Base-by-base conservation (phyloP, 2,329 filamentous ascomycete species). In the Monosporascus sp. region DNA sequence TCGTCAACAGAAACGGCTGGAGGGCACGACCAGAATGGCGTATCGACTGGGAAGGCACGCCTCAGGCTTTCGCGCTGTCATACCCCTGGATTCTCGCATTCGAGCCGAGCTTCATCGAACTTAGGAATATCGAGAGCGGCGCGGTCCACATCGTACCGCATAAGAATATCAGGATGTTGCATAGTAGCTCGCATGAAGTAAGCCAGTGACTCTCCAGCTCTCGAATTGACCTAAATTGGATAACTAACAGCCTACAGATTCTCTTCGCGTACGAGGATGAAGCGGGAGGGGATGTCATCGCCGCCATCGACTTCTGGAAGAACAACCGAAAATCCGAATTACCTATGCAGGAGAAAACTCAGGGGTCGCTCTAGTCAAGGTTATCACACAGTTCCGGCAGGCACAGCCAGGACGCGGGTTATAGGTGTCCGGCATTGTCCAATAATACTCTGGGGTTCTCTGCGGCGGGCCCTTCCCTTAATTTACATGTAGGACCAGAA, bases 1-100 rank as follows among this genome's bases (percentile, higher is more conserved):
- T 97, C 66, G 94, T 99, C 68, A 97, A 99, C 73, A 85, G 94
- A 65, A 97, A 99, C 70, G 94, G 94, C 38, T 99, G 94, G 94
- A 86, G 94, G 58, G 93, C 93, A 51, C 82, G 92, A 65, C 91
- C 92, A 5, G 94, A 99, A 71, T 99, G 94, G 94, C 87, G 88
- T 64, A 96, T 99, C 67, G 88, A 93, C 59, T 99, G 94, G 94
- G 94, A 99, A 75, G 94, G 94, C 53, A 89, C 85, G 45, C 94
- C 94, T 41, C 88, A 90, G 64, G 87, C 86, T 54, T 99, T 99
- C 71, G 94, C 94, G 1, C 85, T 97, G 51, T 96, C 91, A 61
- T 95, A 95, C 66, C 94, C 94, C 48, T 99, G 95, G 80, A 97
- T 99, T 58, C 77, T 99, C 64, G 94, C 93, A 1, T 99, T 99